phyloP scores from a whole-genome alignment of 306 rosid species.

The Neltuma alba region DNA sequence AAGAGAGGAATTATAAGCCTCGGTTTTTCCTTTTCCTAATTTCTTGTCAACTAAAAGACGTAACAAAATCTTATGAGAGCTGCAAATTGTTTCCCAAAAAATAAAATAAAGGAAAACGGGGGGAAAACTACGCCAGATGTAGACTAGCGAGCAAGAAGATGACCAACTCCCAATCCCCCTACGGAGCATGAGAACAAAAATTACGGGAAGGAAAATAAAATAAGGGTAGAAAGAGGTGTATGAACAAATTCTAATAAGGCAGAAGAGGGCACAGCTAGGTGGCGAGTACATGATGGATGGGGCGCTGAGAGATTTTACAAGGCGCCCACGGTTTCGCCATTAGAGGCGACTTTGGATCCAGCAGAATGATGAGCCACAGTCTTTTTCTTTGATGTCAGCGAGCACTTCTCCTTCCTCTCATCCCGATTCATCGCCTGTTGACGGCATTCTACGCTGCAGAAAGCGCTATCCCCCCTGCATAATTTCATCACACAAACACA shows the following conservation, averaged over 20 bases:
- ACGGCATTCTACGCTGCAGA: conserved; percentile 92
- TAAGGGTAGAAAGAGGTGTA: background rate
- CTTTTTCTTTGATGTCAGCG: conserved; percentile 56
- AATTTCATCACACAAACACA: background rate
- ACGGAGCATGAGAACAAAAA: conserved; percentile 12
- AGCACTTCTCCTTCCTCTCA: conserved; percentile 72
- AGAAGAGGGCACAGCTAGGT: background rate
- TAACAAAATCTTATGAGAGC: conserved; percentile 11
- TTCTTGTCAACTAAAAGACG: background rate
- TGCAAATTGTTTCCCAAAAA: background rate
- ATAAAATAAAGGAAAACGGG: too few species aligned
- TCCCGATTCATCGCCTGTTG: conserved; percentile 84
- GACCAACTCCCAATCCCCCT: conserved; percentile 5
- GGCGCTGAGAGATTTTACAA: conserved; percentile 27
- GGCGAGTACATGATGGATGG: background rate
- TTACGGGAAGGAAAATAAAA: conserved; percentile 30
- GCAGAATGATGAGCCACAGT: conserved; percentile 31
- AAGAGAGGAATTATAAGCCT: background rate
- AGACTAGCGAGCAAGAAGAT: conserved; percentile 15
- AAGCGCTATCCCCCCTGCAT: conserved; percentile 82
- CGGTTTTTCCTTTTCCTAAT: background rate
- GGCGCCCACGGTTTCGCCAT: conserved; percentile 64
- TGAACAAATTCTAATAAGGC: conserved; percentile 23
- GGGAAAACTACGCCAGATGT: background rate
- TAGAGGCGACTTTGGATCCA: conserved; percentile 45